phyloP scores from a whole-genome alignment of 352 stramenopile genomes.

The Pythium brachiatum region DNA sequence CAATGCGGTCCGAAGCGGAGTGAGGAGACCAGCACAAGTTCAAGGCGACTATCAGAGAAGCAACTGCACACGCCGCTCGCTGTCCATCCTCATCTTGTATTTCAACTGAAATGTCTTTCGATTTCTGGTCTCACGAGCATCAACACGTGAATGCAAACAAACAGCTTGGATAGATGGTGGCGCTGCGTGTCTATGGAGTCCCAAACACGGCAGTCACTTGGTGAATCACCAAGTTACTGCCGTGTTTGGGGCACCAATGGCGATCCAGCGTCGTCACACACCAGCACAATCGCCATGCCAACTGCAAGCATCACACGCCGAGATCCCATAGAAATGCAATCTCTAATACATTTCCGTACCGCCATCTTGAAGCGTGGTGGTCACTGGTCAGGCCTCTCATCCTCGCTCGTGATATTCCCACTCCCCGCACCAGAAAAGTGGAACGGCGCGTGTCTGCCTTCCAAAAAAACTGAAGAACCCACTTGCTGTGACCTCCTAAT shows the following conservation, averaged over 20 bases:
- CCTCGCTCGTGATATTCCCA: too few species aligned
- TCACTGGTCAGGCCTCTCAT: too few species aligned
- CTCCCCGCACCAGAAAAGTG: conserved; percentile 9
- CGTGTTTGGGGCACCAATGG: background rate
- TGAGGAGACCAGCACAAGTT: background rate
- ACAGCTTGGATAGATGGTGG: background rate
- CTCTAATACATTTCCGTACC: too few species aligned
- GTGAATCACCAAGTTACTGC: background rate
- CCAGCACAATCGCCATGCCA: too few species aligned
- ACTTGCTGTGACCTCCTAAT: background rate
- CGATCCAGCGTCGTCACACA: background rate
- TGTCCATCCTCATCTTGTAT: background rate
- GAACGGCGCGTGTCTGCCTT: background rate
- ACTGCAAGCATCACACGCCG: too few species aligned
- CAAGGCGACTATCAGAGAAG: background rate
- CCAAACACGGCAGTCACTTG: background rate
- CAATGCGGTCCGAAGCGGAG: too few species aligned
- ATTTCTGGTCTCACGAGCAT: background rate
- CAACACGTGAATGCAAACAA: background rate
- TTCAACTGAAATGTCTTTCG: background rate
- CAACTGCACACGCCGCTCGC: background rate
- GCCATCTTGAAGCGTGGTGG: too few species aligned
- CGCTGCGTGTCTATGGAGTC: background rate
- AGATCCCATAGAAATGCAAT: too few species aligned
- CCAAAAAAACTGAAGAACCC: conserved; percentile 1